Evolutionary conservation across 306 rosid species (phyloP).

Genomic region (Gleditsia sinensis): DNA sequence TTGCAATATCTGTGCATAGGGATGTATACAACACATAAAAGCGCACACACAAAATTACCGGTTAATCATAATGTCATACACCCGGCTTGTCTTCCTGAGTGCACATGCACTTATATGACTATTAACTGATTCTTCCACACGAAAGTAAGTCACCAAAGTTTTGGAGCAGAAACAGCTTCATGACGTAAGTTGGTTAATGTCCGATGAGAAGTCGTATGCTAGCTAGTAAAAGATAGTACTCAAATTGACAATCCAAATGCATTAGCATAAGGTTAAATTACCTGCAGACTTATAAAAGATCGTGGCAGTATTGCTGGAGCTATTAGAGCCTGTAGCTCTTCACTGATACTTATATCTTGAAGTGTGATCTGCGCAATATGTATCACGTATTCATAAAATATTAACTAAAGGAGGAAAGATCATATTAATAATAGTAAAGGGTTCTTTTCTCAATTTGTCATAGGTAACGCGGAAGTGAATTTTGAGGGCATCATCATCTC

Average conservation of each 20-base stretch:
- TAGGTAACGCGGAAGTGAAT: constrained; percentile 2
- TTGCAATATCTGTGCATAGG: constrained; percentile 77
- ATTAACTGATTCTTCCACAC: not conserved
- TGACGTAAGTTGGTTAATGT: not conserved
- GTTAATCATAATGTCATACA: not conserved
- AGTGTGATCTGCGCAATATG: constrained; percentile 65
- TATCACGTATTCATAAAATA: constrained; percentile 18
- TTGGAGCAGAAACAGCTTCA: constrained; percentile 12
- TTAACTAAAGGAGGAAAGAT: constrained; percentile 18
- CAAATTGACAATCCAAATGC: constrained; percentile 12
- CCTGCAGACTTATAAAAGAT: constrained; percentile 85
- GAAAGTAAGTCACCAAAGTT: not conserved
- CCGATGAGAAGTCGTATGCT: constrained; percentile 11
- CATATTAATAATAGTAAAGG: not conserved
- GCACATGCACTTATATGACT: not conserved
- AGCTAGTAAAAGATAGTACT: not conserved
- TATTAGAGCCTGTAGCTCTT: constrained; percentile 77
- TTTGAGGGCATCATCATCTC: constrained; percentile 11
- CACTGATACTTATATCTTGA: constrained; percentile 79
- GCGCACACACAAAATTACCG: not conserved
- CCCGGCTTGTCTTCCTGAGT: not conserved
- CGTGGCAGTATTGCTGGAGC: constrained; percentile 94
- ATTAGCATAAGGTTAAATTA: constrained; percentile 31
- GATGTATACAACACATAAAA: not conserved
- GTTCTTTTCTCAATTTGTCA: not conserved